These are phyloP conservation scores for Argentina anserina DNA, from an alignment of 306 rosid genomes.

Conservation along the genomic window DNA sequence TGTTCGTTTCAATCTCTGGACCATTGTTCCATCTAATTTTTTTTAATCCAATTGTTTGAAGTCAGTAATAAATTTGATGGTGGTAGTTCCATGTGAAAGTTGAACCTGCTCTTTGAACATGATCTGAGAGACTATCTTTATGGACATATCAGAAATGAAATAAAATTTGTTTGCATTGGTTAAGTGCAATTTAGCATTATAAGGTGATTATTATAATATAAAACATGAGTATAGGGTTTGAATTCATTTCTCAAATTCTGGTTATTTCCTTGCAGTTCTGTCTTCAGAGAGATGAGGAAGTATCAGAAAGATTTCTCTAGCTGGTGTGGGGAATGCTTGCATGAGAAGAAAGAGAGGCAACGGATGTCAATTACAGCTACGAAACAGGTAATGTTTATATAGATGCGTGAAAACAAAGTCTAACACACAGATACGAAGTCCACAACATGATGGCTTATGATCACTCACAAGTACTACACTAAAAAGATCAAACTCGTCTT, in stretches of 20 bases:
- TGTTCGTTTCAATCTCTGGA: background rate
- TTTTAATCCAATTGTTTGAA: background rate
- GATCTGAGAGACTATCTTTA: background rate
- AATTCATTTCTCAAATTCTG: background rate
- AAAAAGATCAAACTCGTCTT: background rate
- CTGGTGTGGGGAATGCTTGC: conserved; percentile 90
- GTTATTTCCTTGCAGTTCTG: conserved; percentile 46
- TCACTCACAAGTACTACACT: background rate
- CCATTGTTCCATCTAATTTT: background rate
- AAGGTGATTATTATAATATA: background rate
- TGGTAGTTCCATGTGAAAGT: background rate
- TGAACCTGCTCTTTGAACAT: background rate
- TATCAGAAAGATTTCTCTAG: conserved; percentile 53
- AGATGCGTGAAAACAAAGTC: background rate
- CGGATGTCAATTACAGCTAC: conserved; percentile 46
- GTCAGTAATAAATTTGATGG: background rate
- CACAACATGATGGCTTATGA: background rate
- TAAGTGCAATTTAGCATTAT: background rate
- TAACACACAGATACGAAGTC: background rate
- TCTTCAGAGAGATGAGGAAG: conserved; percentile 75
- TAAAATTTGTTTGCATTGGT: background rate
- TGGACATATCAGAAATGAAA: background rate
- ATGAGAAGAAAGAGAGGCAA: conserved; percentile 66
- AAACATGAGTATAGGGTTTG: background rate
- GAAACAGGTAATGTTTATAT: conserved; percentile 45